These are phyloP conservation scores for Phlebiopsis flavidoalba DNA, from an alignment of 768 basidiomycete species.

Conservation along the genomic window DNA sequence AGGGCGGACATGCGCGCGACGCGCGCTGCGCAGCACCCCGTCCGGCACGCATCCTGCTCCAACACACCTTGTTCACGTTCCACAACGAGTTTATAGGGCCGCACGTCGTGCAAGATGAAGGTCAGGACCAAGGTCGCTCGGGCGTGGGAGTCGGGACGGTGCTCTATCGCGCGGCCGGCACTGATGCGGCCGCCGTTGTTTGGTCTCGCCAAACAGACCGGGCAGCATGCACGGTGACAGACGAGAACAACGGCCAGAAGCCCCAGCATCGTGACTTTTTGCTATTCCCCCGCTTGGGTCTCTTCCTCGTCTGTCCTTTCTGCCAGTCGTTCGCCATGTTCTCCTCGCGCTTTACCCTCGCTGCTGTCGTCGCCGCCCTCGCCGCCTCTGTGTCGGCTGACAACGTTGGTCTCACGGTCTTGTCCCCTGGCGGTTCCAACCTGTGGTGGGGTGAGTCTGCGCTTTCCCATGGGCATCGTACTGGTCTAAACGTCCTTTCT, in stretches of 20 bases:
- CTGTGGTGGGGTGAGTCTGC: slow-evolving; percentile 58
- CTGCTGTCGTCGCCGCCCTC: slow-evolving; percentile 34
- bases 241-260: neutral
- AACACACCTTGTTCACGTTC: neutral
- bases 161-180: neutral
- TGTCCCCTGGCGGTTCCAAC: slow-evolving; percentile 35
- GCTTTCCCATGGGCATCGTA: neutral
- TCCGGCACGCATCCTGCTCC: neutral
- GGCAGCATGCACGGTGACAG: neutral
- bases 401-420: slow-evolving; percentile 30
- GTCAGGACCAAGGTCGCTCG: neutral
- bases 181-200: neutral
- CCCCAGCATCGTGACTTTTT: neutral
- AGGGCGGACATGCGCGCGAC: neutral
- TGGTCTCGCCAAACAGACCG: neutral
- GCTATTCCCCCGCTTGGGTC: neutral
- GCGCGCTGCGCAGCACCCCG: neutral
- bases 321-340: slow-evolving; percentile 23
- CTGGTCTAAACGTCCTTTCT: neutral
- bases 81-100: neutral
- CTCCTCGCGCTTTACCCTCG: slow-evolving; percentile 27
- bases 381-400: slow-evolving; percentile 34
- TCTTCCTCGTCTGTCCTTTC: slow-evolving; percentile 3
- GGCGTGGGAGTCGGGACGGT: neutral
- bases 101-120: neutral